Conservation (phyloP, 225 moss, liverwort and hornwort species). For the Takakia lepidozioides region DNA sequence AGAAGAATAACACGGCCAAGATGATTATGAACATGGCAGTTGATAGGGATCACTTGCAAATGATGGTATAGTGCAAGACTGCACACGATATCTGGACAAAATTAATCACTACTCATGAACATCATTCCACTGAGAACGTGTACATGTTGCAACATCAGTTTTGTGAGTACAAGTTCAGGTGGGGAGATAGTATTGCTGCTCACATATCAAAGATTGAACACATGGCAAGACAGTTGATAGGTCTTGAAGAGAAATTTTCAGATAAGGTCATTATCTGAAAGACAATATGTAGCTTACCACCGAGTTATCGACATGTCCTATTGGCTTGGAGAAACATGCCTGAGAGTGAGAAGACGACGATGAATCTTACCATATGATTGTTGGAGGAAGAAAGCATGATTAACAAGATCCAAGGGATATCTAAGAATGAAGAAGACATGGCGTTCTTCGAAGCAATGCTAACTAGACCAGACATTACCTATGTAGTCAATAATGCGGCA, state of each 20-base stretch:
- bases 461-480: too few species aligned
- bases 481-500: too few species aligned
- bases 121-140: background rate
- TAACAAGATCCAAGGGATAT: background rate
- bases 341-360: background rate
- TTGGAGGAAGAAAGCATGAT: conserved; percentile 3
- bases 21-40: conserved; percentile 1
- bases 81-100: background rate
- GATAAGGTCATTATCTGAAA: background rate
- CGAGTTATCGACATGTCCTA: background rate
- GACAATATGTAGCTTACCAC: background rate
- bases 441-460: too few species aligned
- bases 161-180: background rate
- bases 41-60: conserved; percentile 1
- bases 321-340: background rate
- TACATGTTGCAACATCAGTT: background rate
- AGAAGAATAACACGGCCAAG: background rate
- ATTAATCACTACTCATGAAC: background rate
- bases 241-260: background rate
- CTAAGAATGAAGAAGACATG: background rate
- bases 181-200: background rate
- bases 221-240: background rate
- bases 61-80: background rate
- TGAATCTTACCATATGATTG: background rate
- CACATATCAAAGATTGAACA: background rate